Conservation (phyloP, 176 grass and related monocot genomes). For the Rhipidocladum racemiflorum region DNA sequence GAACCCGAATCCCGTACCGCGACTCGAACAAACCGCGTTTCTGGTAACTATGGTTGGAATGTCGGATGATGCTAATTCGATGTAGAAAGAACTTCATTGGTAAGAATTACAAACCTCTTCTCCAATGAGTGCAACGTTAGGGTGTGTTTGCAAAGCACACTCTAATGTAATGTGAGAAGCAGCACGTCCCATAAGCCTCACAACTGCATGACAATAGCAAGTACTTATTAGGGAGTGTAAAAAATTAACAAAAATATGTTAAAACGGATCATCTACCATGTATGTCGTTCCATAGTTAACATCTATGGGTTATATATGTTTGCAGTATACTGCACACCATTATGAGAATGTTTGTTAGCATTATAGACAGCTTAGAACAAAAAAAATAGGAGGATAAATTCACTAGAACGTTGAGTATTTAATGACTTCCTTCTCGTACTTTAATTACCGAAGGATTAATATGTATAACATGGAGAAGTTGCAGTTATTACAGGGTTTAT, state of each 20-base stretch:
- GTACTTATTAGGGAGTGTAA: not conserved
- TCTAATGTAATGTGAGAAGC: slow-evolving; percentile 99
- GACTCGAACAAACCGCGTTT: too few species aligned
- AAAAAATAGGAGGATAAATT: not conserved
- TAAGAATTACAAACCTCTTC: slow-evolving; percentile 67
- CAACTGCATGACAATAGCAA: slow-evolving; percentile 58
- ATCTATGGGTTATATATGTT: not conserved
- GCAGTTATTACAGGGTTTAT: not conserved
- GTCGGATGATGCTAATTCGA: not conserved
- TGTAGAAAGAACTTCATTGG: not conserved
- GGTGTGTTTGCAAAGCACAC: slow-evolving; percentile 94
- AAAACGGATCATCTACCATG: not conserved
- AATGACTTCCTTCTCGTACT: not conserved
- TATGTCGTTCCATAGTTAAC: not conserved
- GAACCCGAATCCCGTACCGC: too few species aligned
- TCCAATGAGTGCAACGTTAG: slow-evolving; percentile 90
- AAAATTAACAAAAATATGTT: not conserved
- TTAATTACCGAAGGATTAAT: not conserved
- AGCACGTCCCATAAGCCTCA: slow-evolving; percentile 99
- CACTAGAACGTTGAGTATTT: not conserved
- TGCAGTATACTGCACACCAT: not conserved
- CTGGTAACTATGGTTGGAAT: too few species aligned
- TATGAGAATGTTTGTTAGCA: not conserved
- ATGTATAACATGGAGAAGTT: not conserved
- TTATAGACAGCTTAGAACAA: not conserved